Conservation (phyloP, 352 stramenopile genomes). For the Aphanomyces euteiches region DNA sequence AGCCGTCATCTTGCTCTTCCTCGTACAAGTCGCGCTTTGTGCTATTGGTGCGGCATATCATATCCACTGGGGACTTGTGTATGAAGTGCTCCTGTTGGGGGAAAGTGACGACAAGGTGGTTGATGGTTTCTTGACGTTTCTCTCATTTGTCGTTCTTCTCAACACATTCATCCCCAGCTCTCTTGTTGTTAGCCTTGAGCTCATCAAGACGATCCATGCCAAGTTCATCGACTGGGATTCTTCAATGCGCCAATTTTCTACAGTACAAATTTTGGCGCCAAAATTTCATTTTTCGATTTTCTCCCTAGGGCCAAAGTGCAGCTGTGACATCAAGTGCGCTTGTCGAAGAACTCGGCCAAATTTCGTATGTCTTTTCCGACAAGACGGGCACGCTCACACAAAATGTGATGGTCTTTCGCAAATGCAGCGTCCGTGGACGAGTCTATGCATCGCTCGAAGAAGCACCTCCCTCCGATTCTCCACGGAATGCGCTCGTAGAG, state of each 20-base stretch:
- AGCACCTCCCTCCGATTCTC: background rate
- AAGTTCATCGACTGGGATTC: conserved; percentile 79
- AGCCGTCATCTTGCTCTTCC: conserved; percentile 73
- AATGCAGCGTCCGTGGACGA: conserved; percentile 87
- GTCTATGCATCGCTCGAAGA: conserved; percentile 57
- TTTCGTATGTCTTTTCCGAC: conserved; percentile 91
- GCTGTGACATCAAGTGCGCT: conserved; percentile 80
- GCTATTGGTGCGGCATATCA: conserved; percentile 48
- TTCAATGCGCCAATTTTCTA: conserved; percentile 43
- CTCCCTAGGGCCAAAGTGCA: conserved; percentile 48
- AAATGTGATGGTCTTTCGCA: conserved; percentile 95
- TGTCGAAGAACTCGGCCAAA: conserved; percentile 90
- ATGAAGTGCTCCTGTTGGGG: conserved; percentile 21
- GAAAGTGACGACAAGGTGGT: conserved; percentile 11
- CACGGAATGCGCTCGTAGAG: background rate
- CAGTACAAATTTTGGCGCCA: background rate
- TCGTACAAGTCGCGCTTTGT: conserved; percentile 65
- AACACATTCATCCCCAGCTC: conserved; percentile 92
- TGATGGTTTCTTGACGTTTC: conserved; percentile 63
- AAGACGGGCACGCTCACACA: conserved; percentile 93
- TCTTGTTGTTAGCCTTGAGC: conserved; percentile 85
- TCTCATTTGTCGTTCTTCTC: conserved; percentile 88
- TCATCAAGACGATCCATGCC: conserved; percentile 69
- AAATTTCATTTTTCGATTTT: conserved; percentile 18
- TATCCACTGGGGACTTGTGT: conserved; percentile 25